Conservation (phyloP, 2,329 filamentous ascomycete species). For the Arachnomyces sp. region DNA sequence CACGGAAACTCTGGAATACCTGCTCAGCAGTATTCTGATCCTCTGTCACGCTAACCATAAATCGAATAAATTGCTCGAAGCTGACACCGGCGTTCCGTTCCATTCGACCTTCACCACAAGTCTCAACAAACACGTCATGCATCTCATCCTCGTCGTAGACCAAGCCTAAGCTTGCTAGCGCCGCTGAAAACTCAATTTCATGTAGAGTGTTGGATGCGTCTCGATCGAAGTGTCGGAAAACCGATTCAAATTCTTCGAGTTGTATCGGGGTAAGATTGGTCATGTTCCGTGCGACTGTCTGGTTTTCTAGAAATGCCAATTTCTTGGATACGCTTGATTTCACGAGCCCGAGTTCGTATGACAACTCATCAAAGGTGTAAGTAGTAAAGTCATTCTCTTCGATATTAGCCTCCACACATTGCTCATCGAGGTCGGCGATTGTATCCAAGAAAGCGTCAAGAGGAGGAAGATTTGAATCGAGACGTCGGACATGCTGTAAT, state of each 20-base stretch:
- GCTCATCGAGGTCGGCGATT: conserved; percentile 75
- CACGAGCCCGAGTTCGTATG: conserved; percentile 86
- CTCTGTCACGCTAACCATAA: conserved; percentile 98
- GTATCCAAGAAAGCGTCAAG: conserved; percentile 86
- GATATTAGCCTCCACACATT: conserved; percentile 94
- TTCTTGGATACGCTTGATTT: conserved; percentile 93
- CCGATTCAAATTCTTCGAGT: conserved; percentile 95
- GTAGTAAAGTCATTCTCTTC: conserved; percentile 99
- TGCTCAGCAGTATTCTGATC: conserved; percentile 98
- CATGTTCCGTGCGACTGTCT: conserved; percentile 97
- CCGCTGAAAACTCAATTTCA: conserved; percentile 92
- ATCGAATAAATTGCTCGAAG: conserved; percentile 97
- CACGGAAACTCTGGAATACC: conserved; percentile 94
- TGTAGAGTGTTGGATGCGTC: conserved; percentile 83
- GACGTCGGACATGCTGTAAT: conserved; percentile 72
- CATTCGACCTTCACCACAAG: conserved; percentile 56
- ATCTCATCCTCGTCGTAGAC: conserved; percentile 98
- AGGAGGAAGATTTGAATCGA: conserved; percentile 78
- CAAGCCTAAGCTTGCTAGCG: conserved; percentile 85
- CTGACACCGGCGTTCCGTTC: conserved; percentile 64
- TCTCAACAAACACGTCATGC: conserved; percentile 88
- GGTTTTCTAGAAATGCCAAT: conserved; percentile 91
- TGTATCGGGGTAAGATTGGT: conserved; percentile 98
- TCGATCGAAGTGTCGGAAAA: conserved; percentile 95
- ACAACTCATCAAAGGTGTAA: conserved; percentile 93